A percentile compares a stretch with the other conserved stretches of the same genome.
phyloP scores from a whole-genome alignment of 2,329 filamentous ascomycete species.

The Alternaria tenuissima region DNA sequence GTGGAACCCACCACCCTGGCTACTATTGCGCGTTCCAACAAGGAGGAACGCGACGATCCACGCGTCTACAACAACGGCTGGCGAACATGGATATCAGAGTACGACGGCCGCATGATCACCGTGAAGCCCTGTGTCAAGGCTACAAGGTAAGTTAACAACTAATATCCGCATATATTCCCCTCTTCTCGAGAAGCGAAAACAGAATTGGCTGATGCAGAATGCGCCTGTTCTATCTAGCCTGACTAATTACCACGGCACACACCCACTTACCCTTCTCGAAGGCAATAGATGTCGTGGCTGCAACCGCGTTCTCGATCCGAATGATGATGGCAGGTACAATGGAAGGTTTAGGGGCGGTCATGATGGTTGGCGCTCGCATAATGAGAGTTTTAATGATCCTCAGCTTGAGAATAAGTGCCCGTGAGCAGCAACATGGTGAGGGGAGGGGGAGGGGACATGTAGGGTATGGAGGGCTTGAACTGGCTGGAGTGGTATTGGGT shows the following conservation, averaged over 20 bases:
- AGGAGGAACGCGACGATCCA: not conserved
- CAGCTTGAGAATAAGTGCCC: not conserved
- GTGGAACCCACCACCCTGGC: not conserved
- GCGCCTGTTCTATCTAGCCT: no score
- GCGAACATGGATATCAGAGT: not conserved
- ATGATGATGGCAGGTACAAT: not conserved
- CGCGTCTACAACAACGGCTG: not conserved
- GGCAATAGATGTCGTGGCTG: not conserved
- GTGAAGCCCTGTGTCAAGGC: not conserved
- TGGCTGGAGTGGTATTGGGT: not conserved
- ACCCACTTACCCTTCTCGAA: not conserved
- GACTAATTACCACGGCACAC: not conserved
- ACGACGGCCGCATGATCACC: not conserved
- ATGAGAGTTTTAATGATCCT: not conserved
- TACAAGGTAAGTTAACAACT: not conserved
- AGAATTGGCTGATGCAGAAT: no score
- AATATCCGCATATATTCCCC: not conserved
- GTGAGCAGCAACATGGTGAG: not conserved
- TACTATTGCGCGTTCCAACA: not conserved
- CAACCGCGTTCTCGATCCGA: not conserved
- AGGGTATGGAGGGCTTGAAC: no score
- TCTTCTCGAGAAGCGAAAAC: no score
- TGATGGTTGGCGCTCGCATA: not conserved
- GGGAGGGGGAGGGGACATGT: no score
- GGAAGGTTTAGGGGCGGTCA: not conserved